Conservation (phyloP, 73 alveolate species). For the Tetrahymena thermophila region DNA sequence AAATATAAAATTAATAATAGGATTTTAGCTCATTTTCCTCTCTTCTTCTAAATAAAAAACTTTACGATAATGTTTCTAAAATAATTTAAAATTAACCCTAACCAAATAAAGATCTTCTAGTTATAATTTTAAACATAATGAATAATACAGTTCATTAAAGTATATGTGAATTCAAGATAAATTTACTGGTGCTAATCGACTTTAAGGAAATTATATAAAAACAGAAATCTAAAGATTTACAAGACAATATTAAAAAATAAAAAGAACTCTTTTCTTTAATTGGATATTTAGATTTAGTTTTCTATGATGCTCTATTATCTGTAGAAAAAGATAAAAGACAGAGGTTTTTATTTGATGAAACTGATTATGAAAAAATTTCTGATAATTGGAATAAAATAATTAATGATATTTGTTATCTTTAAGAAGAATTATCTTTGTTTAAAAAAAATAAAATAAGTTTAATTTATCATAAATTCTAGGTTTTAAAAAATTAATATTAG, state of each 20-base stretch:
- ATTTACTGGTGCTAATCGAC: not conserved
- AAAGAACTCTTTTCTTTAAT: not conserved
- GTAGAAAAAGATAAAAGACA: not conserved
- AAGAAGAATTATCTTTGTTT: not conserved
- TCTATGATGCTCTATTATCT: not conserved
- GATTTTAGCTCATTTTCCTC: not conserved
- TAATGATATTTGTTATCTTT: not conserved
- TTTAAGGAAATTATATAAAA: not conserved
- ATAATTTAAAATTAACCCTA: not conserved
- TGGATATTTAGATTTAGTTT: not conserved
- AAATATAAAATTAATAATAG: not conserved
- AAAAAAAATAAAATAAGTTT: not conserved
- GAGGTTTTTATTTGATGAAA: not conserved
- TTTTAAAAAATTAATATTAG: not conserved
- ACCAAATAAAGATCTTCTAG: not conserved
- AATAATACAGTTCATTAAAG: not conserved
- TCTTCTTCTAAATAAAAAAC: not conserved
- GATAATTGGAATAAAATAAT: not conserved
- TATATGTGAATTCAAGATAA: not conserved
- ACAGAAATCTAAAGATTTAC: not conserved
- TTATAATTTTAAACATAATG: not conserved
- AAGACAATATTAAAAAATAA: not conserved
- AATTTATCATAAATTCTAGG: not conserved
- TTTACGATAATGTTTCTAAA: not conserved
- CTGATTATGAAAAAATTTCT: not conserved